These are phyloP conservation scores for Candida tallmaniae DNA, from an alignment of 805 yeast species.

Conservation along the genomic window DNA sequence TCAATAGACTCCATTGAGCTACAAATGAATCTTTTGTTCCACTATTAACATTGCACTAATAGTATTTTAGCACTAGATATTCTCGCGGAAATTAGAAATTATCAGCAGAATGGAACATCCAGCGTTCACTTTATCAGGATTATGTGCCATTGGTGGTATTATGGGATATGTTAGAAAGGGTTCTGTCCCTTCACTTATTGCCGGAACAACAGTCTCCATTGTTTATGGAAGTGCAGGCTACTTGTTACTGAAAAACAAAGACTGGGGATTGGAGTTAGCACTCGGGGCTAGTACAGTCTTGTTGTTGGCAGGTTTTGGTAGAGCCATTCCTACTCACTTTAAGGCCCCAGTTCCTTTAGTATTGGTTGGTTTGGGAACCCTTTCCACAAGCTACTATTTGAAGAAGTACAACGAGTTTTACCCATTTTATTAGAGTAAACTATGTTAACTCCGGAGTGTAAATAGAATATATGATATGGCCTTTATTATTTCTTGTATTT, in stretches of 20 bases:
- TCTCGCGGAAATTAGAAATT: not conserved
- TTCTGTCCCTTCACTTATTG: slow-evolving; percentile 75
- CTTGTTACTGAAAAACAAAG: slow-evolving; percentile 64
- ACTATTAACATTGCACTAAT: too few species aligned
- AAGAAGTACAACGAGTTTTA: slow-evolving; percentile 75
- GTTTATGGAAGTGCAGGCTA: slow-evolving; percentile 71
- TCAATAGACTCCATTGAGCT: too few species aligned
- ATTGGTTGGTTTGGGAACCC: slow-evolving; percentile 58
- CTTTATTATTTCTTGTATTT: too few species aligned
- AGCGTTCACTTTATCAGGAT: slow-evolving; percentile 64
- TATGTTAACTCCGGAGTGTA: too few species aligned
- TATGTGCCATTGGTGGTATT: slow-evolving; percentile 65
- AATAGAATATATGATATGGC: too few species aligned
- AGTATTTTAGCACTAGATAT: too few species aligned
- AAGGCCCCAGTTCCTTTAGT: slow-evolving; percentile 72
- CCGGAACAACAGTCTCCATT: slow-evolving; percentile 62
- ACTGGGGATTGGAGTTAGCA: slow-evolving; percentile 79
- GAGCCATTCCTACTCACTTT: slow-evolving; percentile 58
- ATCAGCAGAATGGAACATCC: slow-evolving; percentile 61
- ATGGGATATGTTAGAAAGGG: slow-evolving; percentile 65
- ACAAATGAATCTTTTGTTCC: too few species aligned
- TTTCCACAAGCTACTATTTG: slow-evolving; percentile 64
- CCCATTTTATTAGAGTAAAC: slow-evolving; percentile 15
- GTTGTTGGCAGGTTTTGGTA: slow-evolving; percentile 65
- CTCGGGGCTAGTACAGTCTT: slow-evolving; percentile 65